phyloP scores from a whole-genome alignment of 192 early-diverging fungal species.

The Backusella psychrophila region DNA sequence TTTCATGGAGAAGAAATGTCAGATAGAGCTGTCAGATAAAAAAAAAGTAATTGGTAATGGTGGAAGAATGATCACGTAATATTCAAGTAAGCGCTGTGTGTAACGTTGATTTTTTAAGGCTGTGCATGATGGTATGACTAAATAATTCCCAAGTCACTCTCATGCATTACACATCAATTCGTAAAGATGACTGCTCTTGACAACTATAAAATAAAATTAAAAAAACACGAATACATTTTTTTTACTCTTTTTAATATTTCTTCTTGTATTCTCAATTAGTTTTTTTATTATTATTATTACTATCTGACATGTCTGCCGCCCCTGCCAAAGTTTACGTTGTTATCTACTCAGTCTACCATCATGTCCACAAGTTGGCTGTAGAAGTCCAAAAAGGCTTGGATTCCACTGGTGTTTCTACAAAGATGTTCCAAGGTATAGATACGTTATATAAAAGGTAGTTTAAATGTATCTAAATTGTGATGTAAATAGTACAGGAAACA shows the following conservation, averaged over 20 bases:
- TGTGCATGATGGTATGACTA: not conserved
- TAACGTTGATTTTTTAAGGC: not conserved
- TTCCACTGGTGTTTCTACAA: constrained; percentile 36
- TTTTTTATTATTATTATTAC: not conserved
- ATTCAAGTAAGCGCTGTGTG: not conserved
- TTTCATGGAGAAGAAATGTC: not conserved
- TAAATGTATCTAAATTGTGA: not conserved
- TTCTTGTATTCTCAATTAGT: not conserved
- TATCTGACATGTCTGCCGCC: not conserved
- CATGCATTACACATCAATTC: not conserved
- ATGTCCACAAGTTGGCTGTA: constrained; percentile 72
- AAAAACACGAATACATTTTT: not conserved
- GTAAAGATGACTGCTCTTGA: not conserved
- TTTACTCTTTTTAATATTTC: not conserved
- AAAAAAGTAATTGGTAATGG: not conserved
- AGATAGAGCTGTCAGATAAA: not conserved
- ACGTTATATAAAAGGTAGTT: not conserved
- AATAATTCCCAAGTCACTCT: not conserved
- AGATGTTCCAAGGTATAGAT: constrained; percentile 43
- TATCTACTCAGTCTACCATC: constrained; percentile 50
- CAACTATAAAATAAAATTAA: not conserved
- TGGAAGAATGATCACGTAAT: not conserved
- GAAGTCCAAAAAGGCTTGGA: constrained; percentile 69
- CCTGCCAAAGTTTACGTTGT: constrained; percentile 36
- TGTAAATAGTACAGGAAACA: constrained; percentile 54